phyloP scores from a whole-genome alignment of 2,329 filamentous ascomycete genomes.

The Fonsecaea pugnacius region DNA sequence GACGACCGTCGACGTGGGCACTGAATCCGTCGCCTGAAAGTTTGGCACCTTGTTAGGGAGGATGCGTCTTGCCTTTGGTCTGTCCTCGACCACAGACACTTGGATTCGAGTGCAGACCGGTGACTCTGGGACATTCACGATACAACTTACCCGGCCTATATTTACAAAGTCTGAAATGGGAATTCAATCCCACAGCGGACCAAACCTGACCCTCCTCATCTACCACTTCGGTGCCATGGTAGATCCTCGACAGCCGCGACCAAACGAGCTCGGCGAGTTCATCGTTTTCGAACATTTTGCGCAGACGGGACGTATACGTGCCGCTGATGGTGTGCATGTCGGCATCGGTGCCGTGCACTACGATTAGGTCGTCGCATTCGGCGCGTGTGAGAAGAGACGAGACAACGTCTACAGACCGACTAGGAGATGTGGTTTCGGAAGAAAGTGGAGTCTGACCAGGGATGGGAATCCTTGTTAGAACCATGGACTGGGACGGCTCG shows the following conservation, averaged over 20 bases:
- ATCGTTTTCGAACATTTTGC: not conserved
- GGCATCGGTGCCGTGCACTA: not conserved
- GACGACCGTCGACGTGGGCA: constrained; percentile 4
- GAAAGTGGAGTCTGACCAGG: not conserved
- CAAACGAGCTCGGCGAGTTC: not conserved
- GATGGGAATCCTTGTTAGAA: not conserved
- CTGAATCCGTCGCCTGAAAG: not conserved
- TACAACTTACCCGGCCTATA: not conserved
- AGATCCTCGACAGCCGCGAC: not conserved
- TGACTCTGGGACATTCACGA: not conserved
- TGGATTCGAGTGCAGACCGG: not conserved
- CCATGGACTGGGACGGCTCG: not conserved
- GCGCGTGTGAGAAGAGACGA: not conserved
- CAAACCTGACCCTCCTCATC: not conserved
- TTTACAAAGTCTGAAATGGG: constrained; percentile 1
- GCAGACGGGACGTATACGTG: constrained; percentile 3
- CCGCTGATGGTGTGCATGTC: constrained; percentile 4
- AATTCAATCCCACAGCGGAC: not conserved
- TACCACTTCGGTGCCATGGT: not conserved
- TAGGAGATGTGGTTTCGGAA: not conserved
- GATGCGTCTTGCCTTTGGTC: not conserved
- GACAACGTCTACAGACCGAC: not conserved
- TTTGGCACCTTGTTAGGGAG: not conserved
- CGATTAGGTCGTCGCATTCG: not conserved
- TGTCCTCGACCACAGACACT: not conserved